Evolutionary conservation across 306 rosid species (phyloP).

Genomic region (Lupinus albus): DNA sequence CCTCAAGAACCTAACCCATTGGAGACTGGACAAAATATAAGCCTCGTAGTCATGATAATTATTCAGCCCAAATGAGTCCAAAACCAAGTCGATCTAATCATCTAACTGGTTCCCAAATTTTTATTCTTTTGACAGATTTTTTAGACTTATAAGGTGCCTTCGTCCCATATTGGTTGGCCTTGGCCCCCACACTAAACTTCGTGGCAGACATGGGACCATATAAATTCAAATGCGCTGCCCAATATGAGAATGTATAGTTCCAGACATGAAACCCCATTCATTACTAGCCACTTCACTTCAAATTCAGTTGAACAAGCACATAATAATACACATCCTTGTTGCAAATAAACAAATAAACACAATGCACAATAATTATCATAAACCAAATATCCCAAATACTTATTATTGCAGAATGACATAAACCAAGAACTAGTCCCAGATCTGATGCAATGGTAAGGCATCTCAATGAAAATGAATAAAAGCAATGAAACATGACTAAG

Average conservation of each 20-base stretch:
- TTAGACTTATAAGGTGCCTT: constrained; percentile 23
- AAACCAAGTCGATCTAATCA: background rate
- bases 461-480: constrained; percentile 18
- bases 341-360: too few species aligned
- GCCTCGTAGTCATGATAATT: constrained; percentile 10
- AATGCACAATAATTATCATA: background rate
- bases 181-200: constrained; percentile 1
- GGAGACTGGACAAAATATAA: constrained; percentile 34
- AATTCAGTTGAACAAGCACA: too few species aligned
- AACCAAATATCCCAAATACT: background rate
- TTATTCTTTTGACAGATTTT: constrained; percentile 17
- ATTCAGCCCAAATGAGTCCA: background rate
- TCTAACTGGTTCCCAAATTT: background rate
- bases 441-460: background rate
- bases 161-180: background rate
- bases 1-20: constrained; percentile 34
- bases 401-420: background rate
- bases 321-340: too few species aligned
- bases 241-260: constrained; percentile 19
- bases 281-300: constrained; percentile 26
- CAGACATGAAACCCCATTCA: constrained; percentile 33
- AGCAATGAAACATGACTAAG: background rate
- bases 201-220: constrained; percentile 25
- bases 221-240: constrained; percentile 7
- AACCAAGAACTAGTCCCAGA: constrained; percentile 26